Conservation (phyloP, 2,329 filamentous ascomycete species). For the Claviceps maximensis region DNA sequence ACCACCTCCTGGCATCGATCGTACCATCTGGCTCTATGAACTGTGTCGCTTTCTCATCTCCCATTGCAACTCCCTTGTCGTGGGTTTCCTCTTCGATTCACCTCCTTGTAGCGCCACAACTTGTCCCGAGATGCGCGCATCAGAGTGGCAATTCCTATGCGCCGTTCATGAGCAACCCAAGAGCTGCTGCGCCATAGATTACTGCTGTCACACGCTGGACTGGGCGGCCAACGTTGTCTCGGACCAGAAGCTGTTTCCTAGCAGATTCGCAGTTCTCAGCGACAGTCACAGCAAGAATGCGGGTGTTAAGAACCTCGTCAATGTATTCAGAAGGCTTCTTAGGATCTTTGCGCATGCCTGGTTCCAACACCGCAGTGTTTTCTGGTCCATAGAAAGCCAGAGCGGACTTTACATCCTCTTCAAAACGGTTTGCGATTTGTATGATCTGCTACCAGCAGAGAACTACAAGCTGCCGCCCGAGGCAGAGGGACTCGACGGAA, state of each 20-base stretch:
- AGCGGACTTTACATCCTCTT: constrained; percentile 94
- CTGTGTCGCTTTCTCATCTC: constrained; percentile 91
- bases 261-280: constrained; percentile 50
- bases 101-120: constrained; percentile 81
- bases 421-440: constrained; percentile 90
- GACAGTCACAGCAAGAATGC: constrained; percentile 46
- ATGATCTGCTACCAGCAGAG: constrained; percentile 78
- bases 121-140: constrained; percentile 96
- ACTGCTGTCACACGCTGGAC: constrained; percentile 96
- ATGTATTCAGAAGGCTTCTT: constrained; percentile 88
- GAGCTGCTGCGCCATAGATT: constrained; percentile 95
- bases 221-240: constrained; percentile 94
- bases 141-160: constrained; percentile 98
- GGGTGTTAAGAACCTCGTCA: constrained; percentile 74
- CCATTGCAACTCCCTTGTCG: constrained; percentile 83
- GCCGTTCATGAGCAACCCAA: constrained; percentile 95
- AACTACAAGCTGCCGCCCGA: constrained; percentile 93
- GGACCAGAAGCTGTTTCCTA: constrained; percentile 89
- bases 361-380: constrained; percentile 93
- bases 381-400: constrained; percentile 83
- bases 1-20: constrained; percentile 70
- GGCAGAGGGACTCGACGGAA: constrained; percentile 66
- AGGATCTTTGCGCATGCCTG: constrained; percentile 97
- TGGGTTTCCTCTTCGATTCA: constrained; percentile 81
- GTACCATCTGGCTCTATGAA: constrained; percentile 92